phyloP scores from a whole-genome alignment of 495 filamentous ascomycete genomes.

The Gamarada debralockiae region DNA sequence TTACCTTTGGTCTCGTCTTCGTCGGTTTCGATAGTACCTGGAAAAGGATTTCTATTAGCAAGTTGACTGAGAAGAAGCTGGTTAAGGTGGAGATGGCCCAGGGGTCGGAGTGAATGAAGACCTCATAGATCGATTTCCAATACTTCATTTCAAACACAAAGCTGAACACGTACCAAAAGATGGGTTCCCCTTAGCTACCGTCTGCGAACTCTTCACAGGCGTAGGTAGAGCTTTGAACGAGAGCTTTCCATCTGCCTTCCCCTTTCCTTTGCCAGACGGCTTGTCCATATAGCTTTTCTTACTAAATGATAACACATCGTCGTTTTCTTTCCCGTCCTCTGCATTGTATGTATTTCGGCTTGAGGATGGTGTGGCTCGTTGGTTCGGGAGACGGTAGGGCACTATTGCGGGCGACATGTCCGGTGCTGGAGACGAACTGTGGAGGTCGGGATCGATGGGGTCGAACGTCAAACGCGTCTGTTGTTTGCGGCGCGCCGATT shows the following conservation, averaged over 20 bases:
- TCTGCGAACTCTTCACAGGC: constrained; percentile 8
- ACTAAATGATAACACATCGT: constrained; percentile 5
- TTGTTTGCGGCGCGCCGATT: constrained; percentile 7
- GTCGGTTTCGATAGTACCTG: neutral
- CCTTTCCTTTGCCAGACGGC: neutral
- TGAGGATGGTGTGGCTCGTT: neutral
- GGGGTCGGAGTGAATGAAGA: no score
- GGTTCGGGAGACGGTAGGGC: constrained; percentile 9
- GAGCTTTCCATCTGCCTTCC: neutral
- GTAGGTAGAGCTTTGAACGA: constrained; percentile 14
- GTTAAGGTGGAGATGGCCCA: no score
- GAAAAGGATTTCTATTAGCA: no score
- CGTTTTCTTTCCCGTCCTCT: constrained; percentile 7
- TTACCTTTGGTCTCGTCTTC: neutral
- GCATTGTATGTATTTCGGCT: neutral
- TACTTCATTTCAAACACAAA: no score
- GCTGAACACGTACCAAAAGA: no score
- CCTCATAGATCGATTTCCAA: no score
- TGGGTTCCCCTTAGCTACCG: no score
- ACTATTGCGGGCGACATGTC: constrained; percentile 16
- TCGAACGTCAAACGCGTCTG: constrained; percentile 22
- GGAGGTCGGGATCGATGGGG: constrained; percentile 6
- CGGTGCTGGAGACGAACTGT: neutral
- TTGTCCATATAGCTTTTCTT: neutral
- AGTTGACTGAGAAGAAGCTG: no score